phyloP scores from a whole-genome alignment of 306 rosid genomes.

The Notholithocarpus densiflorus region DNA sequence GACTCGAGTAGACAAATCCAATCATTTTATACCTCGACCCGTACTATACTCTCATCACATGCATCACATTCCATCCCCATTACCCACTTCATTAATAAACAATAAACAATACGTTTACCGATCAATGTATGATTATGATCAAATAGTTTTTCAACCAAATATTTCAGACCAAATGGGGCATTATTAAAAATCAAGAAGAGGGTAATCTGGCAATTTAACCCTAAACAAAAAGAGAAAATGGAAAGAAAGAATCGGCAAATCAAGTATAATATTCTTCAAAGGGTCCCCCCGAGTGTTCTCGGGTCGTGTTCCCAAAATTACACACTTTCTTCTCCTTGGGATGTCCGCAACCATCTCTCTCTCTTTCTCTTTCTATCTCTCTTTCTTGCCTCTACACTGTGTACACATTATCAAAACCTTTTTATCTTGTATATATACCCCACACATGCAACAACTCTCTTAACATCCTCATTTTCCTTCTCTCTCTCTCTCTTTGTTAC shows the following conservation, averaged over 20 bases:
- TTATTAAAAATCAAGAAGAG: not conserved
- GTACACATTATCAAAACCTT: constrained; percentile 14
- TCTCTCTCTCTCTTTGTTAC: constrained; percentile 19
- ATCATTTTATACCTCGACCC: constrained; percentile 36
- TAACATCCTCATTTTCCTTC: constrained; percentile 20
- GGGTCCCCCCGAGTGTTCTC: constrained; percentile 52
- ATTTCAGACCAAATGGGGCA: not conserved
- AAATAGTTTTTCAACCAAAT: not conserved
- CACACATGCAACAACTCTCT: constrained; percentile 60
- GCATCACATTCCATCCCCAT: constrained; percentile 46
- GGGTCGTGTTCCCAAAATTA: constrained; percentile 69
- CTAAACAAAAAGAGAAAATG: not conserved
- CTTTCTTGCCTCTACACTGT: constrained; percentile 6
- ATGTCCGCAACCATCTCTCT: constrained; percentile 48
- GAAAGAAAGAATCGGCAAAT: constrained; percentile 11
- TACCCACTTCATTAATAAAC: constrained; percentile 9
- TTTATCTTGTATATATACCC: constrained; percentile 51
- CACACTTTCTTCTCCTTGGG: constrained; percentile 59
- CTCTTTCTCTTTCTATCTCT: constrained; percentile 5
- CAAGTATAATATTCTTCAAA: constrained; percentile 37
- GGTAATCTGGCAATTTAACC: constrained; percentile 28
- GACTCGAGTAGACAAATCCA: constrained; percentile 27
- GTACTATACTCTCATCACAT: constrained; percentile 62
- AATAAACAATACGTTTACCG: not conserved
- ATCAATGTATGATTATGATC: not conserved